Base-by-base conservation (phyloP, 768 basidiomycete genomes). In the Strobilomyces echinocephalus region DNA sequence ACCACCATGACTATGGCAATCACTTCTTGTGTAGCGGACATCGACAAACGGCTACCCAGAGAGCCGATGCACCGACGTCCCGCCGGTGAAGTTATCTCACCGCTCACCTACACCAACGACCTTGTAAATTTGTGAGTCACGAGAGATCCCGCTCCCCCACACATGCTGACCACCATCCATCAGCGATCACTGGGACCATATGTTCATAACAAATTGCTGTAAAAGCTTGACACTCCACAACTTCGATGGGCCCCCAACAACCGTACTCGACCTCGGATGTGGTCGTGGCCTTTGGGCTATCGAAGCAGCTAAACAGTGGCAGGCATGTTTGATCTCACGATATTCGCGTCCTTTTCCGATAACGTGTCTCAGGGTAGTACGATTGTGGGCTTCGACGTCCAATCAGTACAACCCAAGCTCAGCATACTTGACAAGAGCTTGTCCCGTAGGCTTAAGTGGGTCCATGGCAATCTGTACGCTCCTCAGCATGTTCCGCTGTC, bases 171-270 rank as follows among this genome's bases (percentile, higher is more conserved):
- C 12, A 9, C 57, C 42, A 15, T 31, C 47, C 31, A 24, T 31
- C 53, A 89, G 87, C 57, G 84, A 88, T 57, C 80, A 80, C 43
- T 89, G 87, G 86, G 80, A 87, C 61, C 76, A 80, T 52, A 78
- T 86, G 76, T 85, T 87, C 66, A 69, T 84, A 58, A 70, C 70
- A 34, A 75, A 64, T 49, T 82, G 73, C 57, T 79, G 66, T 48
- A 63, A 72, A 46, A 71, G 76, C 18, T 61, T 85, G 31, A 82
- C 87, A 0, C 73, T 82, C 54, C 76, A 82, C 60, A 70, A 75
- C 41, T 83, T 84, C 47, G 70, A 74, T 8, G 62, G 60, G 0
- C 77, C 81, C 3, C 88, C 87, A 0, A 21, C 63, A 1, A 65
- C 70, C 4, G 73, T 87, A 0, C 78, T 91, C 11, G 86, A 88